Conservation (phyloP, 2,329 filamentous ascomycete genomes). For the Rugonectria rugulosa region DNA sequence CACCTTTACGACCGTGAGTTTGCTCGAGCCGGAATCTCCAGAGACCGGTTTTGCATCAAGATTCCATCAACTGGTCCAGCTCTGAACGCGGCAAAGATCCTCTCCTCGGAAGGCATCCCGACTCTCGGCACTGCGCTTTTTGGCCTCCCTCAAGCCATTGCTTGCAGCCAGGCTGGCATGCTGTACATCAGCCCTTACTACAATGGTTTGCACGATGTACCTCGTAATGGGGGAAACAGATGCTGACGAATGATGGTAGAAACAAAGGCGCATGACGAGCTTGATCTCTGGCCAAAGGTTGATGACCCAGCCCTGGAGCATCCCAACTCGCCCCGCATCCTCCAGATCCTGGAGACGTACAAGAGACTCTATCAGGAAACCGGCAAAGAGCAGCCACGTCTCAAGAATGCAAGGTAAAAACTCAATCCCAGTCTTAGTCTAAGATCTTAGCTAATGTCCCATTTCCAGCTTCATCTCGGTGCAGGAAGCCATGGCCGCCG, state of each 20-base stretch:
- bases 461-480: constrained; percentile 49
- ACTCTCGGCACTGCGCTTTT: constrained; percentile 58
- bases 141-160: constrained; percentile 56
- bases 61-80: constrained; percentile 58
- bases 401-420: constrained; percentile 54
- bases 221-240: too few species aligned
- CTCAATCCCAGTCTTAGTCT: accelerated
- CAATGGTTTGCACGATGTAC: constrained; percentile 44
- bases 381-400: constrained; percentile 55
- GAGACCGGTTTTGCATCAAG: constrained; percentile 59
- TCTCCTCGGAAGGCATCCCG: constrained; percentile 53
- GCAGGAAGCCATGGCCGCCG: constrained; percentile 55
- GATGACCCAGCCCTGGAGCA: constrained; percentile 56
- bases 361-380: constrained; percentile 54
- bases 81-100: constrained; percentile 52
- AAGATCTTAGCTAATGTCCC: background rate
- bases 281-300: constrained; percentile 54
- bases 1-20: constrained; percentile 57
- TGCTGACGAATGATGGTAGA: constrained; percentile 39
- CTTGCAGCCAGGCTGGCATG: constrained; percentile 55
- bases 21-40: constrained; percentile 50
- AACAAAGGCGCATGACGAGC: constrained; percentile 52
- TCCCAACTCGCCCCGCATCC: constrained; percentile 54
- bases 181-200: constrained; percentile 59
- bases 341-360: constrained; percentile 58